A percentile compares a stretch with the other conserved stretches of the same genome.
phyloP scores from a whole-genome alignment of 495 filamentous ascomycete species.

The Podospora pseudoanserina region DNA sequence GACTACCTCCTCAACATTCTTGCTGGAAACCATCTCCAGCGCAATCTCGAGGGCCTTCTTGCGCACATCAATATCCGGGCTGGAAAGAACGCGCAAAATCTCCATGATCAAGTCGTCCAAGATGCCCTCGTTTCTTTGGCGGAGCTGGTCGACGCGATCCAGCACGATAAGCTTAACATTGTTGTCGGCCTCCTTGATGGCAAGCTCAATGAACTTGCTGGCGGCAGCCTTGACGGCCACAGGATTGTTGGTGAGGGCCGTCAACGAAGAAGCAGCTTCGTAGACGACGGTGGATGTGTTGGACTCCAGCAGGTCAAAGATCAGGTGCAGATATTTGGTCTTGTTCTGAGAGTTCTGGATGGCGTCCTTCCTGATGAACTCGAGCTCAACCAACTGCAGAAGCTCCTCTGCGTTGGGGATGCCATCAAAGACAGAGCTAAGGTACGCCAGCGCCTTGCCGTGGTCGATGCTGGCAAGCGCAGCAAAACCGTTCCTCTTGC shows the following conservation, averaged over 20 bases:
- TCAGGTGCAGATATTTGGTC: conserved; percentile 87
- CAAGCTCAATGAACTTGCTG: conserved; percentile 91
- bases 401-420: conserved; percentile 94
- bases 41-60: conserved; percentile 88
- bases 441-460: conserved; percentile 84
- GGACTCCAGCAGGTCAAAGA: conserved; percentile 95
- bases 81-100: conserved; percentile 90
- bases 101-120: conserved; percentile 98
- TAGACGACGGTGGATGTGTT: conserved; percentile 93
- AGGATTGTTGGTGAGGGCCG: conserved; percentile 89
- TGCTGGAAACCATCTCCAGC: conserved; percentile 96
- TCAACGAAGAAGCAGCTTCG: conserved; percentile 96
- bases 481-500: conserved; percentile 97
- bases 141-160: conserved; percentile 87
- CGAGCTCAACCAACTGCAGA: conserved; percentile 86
- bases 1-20: conserved; percentile 97
- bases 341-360: conserved; percentile 91
- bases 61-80: conserved; percentile 93
- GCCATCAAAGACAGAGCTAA: conserved; percentile 86
- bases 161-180: conserved; percentile 98
- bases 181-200: conserved; percentile 96
- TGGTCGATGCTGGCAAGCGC: conserved; percentile 88
- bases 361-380: conserved; percentile 98
- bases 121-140: conserved; percentile 88
- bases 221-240: conserved; percentile 97